A percentile compares a stretch with the other conserved stretches of the same genome.
Evolutionary conservation across 2,329 filamentous ascomycete species (phyloP).

Genomic region (Sclerotinia nivalis): DNA sequence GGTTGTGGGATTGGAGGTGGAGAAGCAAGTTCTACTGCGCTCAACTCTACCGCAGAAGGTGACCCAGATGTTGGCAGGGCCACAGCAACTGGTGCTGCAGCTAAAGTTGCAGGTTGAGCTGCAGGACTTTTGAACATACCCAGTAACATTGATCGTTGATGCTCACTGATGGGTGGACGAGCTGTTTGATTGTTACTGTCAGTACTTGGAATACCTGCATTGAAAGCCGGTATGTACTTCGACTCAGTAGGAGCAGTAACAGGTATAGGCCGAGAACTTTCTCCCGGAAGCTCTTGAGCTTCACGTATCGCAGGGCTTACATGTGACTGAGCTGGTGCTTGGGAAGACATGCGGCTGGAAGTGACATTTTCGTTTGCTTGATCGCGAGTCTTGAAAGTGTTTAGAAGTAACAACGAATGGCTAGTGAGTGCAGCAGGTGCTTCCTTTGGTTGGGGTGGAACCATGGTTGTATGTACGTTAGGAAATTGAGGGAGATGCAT

Average conservation of each 20-base stretch:
- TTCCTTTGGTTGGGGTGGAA: slow-evolving; percentile 32
- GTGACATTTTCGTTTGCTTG: slow-evolving; percentile 24
- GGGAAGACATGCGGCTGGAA: slow-evolving; percentile 28
- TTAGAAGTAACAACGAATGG: slow-evolving; percentile 49
- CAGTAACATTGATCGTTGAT: slow-evolving; percentile 38
- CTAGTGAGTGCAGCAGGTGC: slow-evolving; percentile 43
- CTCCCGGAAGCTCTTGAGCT: slow-evolving; percentile 39
- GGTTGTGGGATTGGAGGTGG: slow-evolving; percentile 9
- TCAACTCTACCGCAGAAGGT: slow-evolving; percentile 40
- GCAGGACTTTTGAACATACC: slow-evolving; percentile 40
- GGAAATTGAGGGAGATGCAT: slow-evolving; percentile 36
- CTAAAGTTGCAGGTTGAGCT: slow-evolving; percentile 26
- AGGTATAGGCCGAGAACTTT: slow-evolving; percentile 26
- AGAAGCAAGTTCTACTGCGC: slow-evolving; percentile 38
- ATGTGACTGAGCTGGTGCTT: slow-evolving; percentile 27
- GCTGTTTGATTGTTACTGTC: slow-evolving; percentile 23
- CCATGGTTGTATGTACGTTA: slow-evolving; percentile 35
- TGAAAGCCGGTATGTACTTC: slow-evolving; percentile 21
- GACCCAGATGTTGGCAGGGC: slow-evolving; percentile 34
- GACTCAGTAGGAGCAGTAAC: slow-evolving; percentile 10
- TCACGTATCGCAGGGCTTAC: slow-evolving; percentile 18
- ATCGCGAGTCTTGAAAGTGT: slow-evolving; percentile 46
- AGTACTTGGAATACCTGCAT: not conserved
- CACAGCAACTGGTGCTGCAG: slow-evolving; percentile 28
- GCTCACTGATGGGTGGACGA: slow-evolving; percentile 35